Evolutionary conservation across 768 basidiomycete species (phyloP).

Genomic region (Cubamyces lactineus): DNA sequence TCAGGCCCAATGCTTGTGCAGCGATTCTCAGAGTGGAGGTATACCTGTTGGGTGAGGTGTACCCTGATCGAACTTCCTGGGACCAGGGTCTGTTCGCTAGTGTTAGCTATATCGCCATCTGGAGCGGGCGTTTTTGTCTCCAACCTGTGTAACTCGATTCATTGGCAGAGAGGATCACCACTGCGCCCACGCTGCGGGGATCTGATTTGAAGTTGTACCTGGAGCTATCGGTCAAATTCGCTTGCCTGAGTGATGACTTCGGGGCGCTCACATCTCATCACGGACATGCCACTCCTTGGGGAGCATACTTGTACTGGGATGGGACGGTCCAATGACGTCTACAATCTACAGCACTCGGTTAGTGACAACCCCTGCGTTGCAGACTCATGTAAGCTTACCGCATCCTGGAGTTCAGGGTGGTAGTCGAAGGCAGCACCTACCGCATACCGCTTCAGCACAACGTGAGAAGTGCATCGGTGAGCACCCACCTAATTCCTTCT

Average conservation of each 20-base stretch:
- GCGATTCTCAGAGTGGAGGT: too few species aligned
- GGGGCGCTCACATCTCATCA: constrained; percentile 42
- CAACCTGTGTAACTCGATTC: constrained; percentile 46
- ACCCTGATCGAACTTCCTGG: constrained; percentile 64
- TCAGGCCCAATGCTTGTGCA: not conserved
- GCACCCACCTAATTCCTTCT: constrained; percentile 42
- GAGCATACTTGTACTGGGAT: constrained; percentile 47
- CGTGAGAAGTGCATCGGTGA: not conserved
- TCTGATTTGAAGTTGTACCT: constrained; percentile 54
- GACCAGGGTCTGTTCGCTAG: constrained; percentile 44
- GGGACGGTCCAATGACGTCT: constrained; percentile 43
- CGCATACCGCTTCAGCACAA: not conserved
- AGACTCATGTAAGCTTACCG: constrained; percentile 35
- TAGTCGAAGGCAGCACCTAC: constrained; percentile 51
- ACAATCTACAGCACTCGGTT: constrained; percentile 35
- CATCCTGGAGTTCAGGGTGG: constrained; percentile 47
- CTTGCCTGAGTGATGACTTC: not conserved
- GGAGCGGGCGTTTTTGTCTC: constrained; percentile 4
- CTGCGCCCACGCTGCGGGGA: constrained; percentile 47
- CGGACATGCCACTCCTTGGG: constrained; percentile 39
- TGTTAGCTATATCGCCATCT: not conserved
- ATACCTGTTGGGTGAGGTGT: constrained; percentile 77
- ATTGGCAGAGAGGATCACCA: constrained; percentile 50
- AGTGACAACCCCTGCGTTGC: too few species aligned
- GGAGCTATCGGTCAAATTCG: not conserved